Evolutionary conservation across 306 rosid species (phyloP), one percentile per base, ranked within the genome.

Genomic region (Castanospermum australe): DNA sequence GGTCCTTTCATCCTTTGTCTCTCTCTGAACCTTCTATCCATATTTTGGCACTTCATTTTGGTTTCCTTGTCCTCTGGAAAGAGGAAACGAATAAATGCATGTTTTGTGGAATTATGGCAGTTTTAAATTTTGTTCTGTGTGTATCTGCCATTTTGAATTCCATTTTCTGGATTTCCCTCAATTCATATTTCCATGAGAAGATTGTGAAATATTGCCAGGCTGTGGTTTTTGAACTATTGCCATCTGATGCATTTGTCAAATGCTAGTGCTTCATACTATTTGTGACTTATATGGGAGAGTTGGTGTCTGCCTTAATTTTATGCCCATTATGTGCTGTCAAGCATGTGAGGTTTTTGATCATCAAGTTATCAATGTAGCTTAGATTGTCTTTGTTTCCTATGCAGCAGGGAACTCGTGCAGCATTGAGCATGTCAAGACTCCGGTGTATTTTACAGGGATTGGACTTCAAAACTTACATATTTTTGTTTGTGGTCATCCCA

Each of bases 381-480:
- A 76, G 28, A 32, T 47, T 24, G 6, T 72, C 67, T 45, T 47
- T 8, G 78, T 65, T 87, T 86, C 17, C 57, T 76, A 25, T 65
- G 73, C 69, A 51, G 87, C 94, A 90, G 96, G 98, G 90, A 73
- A 35, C 90, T 48, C 82, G 78, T 35, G 76, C 84, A 22, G 88
- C 85, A 4, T 79, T 84, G 64, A 78, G 84, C 75, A 76, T 92
- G 87, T 88, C 96, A 20, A 90, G 96, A 86, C 82, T 94, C 6
- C 81, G 81, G 21, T 90, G 96, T 85, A 76, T 94, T 79, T 61
- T 90, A 24, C 75, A 81, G 24, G 98, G 93, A 28, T 61, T 89
- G 59, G 97, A 94, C 84, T 82, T 92, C 79, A 94, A 84, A 88
- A 76, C 87, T 8, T 76, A 55, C 45, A 30, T 92, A 38, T 76